Percentiles rank a stretch among this genome's conserved stretches.
Evolutionary conservation across 2,329 filamentous ascomycete genomes (phyloP).

Genomic region (Calonectria pseudoreteaudii): DNA sequence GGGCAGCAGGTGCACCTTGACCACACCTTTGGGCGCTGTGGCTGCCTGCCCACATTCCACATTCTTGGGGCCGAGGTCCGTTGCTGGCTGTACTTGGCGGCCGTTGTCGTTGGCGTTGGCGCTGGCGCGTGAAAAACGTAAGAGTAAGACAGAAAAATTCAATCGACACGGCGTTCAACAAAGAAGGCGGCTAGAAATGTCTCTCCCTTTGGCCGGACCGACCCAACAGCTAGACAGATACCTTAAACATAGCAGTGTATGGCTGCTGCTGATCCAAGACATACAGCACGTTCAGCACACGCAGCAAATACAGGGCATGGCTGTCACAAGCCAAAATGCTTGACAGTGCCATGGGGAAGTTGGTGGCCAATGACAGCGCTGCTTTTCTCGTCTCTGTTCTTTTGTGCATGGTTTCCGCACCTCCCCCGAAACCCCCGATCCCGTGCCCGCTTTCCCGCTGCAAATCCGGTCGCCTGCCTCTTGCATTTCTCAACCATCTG

Average conservation of each 20-base stretch:
- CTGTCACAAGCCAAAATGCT: conserved; percentile 42
- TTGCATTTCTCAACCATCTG: conserved; percentile 18
- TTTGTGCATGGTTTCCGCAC: conserved; percentile 24
- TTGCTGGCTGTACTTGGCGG: neutral
- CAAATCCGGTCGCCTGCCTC: conserved; percentile 15
- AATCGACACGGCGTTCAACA: neutral
- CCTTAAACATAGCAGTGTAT: neutral
- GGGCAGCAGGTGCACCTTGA: neutral
- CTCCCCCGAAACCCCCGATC: conserved; percentile 30
- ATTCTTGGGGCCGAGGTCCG: neutral
- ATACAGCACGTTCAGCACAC: neutral
- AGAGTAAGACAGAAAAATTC: neutral
- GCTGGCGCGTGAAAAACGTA: neutral
- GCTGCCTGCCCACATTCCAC: conserved; percentile 1
- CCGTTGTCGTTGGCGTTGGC: neutral
- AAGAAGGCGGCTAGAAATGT: conserved; percentile 10
- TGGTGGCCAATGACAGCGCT: conserved; percentile 32
- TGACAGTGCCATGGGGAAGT: conserved; percentile 33
- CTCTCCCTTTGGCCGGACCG: conserved; percentile 15
- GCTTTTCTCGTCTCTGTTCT: conserved; percentile 8
- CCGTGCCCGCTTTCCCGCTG: conserved; percentile 28
- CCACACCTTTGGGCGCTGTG: neutral
- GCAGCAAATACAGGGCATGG: conserved; percentile 24
- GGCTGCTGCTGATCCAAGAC: conserved; percentile 13
- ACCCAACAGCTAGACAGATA: neutral